Evolutionary conservation across 1,139 yeast genomes (phyloP).

Genomic region (Sugiyamaella novakii): DNA sequence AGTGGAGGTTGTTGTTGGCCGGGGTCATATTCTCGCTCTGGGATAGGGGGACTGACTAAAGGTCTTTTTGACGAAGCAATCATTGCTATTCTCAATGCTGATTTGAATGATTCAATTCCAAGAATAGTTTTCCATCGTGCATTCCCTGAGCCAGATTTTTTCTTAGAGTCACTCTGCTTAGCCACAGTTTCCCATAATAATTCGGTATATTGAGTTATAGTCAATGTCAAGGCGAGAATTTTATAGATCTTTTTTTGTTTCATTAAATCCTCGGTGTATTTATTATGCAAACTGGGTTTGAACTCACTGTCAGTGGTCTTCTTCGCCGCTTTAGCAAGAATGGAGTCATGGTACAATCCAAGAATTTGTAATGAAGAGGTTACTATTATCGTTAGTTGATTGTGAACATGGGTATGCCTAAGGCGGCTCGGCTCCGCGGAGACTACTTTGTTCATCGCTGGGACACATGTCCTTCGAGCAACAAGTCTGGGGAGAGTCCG

Average conservation of each 20-base stretch:
- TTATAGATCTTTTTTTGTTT: slow-evolving; percentile 35
- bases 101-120: slow-evolving; percentile 42
- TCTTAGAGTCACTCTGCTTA: slow-evolving; percentile 25
- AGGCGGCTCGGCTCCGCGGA: slow-evolving; percentile 14
- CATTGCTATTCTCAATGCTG: slow-evolving; percentile 40
- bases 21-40: slow-evolving; percentile 43
- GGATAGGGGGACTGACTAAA: slow-evolving; percentile 40
- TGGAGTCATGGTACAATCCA: slow-evolving; percentile 45
- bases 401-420: slow-evolving; percentile 2
- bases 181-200: slow-evolving; percentile 46
- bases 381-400: slow-evolving; percentile 22
- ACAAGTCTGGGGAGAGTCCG: slow-evolving; percentile 1
- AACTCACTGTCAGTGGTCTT: slow-evolving; percentile 30
- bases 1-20: slow-evolving; percentile 10
- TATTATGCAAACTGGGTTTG: slow-evolving; percentile 39
- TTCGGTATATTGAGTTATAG: slow-evolving; percentile 43
- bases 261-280: slow-evolving; percentile 40
- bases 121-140: slow-evolving; percentile 41
- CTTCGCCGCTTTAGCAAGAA: slow-evolving; percentile 40
- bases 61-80: slow-evolving; percentile 38
- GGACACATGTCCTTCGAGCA: slow-evolving; percentile 4
- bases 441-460: slow-evolving; percentile 11
- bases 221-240: slow-evolving; percentile 38
- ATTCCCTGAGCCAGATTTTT: slow-evolving; percentile 29
- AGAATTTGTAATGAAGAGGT: slow-evolving; percentile 43